phyloP scores from a whole-genome alignment of 1,284 basidiomycete genomes.

The Porogramme epimiltina region DNA sequence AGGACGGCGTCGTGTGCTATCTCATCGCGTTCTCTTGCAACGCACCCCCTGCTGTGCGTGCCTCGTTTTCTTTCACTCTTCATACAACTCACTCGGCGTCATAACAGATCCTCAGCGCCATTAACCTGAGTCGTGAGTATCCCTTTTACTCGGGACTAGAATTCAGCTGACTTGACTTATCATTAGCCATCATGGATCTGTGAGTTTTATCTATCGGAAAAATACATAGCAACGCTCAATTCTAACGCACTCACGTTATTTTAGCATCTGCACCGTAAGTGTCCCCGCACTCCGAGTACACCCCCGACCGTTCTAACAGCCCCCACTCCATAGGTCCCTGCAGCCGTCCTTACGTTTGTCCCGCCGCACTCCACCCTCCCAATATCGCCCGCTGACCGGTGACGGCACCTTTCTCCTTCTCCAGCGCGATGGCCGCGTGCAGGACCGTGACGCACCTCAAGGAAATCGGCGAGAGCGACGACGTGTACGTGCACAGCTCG shows the following conservation, averaged over 20 bases:
- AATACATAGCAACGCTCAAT: constrained; percentile 1
- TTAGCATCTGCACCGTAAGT: constrained; percentile 34
- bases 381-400: no score
- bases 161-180: neutral
- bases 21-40: constrained; percentile 66
- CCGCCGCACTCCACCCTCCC: no score
- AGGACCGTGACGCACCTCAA: constrained; percentile 65
- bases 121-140: constrained; percentile 60
- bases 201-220: constrained; percentile 34
- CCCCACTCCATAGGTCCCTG: constrained; percentile 62
- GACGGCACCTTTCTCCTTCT: constrained; percentile 5
- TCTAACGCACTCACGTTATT: neutral
- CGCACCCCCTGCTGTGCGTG: constrained; percentile 62
- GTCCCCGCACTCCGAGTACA: constrained; percentile 25
- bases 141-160: neutral
- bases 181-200: constrained; percentile 65
- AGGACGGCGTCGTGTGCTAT: constrained; percentile 71
- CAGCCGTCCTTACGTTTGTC: constrained; percentile 62
- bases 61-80: no score
- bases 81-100: constrained; percentile 1
- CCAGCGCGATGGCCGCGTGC: constrained; percentile 63
- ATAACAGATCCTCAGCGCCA: constrained; percentile 50
- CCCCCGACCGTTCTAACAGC: constrained; percentile 34
- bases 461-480: constrained; percentile 47
- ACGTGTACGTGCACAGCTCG: constrained; percentile 51